A percentile compares a stretch with the other conserved stretches of the same genome.
phyloP scores from a whole-genome alignment of 2,329 filamentous ascomycete genomes.

The Aspergillus thermomutatus region DNA sequence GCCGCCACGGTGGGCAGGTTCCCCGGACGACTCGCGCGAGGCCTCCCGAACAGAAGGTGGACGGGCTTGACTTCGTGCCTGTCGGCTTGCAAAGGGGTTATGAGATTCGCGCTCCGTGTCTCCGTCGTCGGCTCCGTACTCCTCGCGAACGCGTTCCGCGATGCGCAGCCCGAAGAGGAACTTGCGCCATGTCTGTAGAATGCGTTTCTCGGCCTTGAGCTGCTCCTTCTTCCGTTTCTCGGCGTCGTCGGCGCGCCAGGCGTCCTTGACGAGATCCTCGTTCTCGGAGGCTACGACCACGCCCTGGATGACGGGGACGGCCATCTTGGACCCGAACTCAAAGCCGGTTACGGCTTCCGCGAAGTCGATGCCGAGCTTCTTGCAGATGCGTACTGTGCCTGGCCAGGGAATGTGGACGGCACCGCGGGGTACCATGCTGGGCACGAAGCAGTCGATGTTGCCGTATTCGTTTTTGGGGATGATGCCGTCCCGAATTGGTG shows the following conservation, averaged over 20 bases:
- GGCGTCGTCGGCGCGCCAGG: slow-evolving; percentile 72
- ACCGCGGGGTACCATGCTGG: slow-evolving; percentile 85
- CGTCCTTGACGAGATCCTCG: slow-evolving; percentile 68
- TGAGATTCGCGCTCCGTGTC: slow-evolving; percentile 28
- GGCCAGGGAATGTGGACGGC: slow-evolving; percentile 79
- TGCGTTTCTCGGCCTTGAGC: slow-evolving; percentile 72
- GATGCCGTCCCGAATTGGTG: slow-evolving; percentile 75
- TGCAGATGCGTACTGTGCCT: slow-evolving; percentile 75
- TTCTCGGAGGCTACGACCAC: slow-evolving; percentile 85
- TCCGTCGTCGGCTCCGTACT: slow-evolving; percentile 62
- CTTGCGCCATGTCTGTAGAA: slow-evolving; percentile 77
- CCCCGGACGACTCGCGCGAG: not conserved
- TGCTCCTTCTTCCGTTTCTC: slow-evolving; percentile 76
- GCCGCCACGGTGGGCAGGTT: slow-evolving; percentile 21
- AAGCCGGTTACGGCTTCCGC: slow-evolving; percentile 95
- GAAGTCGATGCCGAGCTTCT: slow-evolving; percentile 78
- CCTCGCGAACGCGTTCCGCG: slow-evolving; percentile 68
- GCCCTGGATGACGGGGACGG: slow-evolving; percentile 85
- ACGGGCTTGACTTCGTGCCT: not conserved
- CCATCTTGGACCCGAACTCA: slow-evolving; percentile 92
- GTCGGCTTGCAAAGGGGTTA: slow-evolving; percentile 34
- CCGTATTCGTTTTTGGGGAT: slow-evolving; percentile 95
- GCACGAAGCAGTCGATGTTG: slow-evolving; percentile 93
- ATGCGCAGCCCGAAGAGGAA: slow-evolving; percentile 84
- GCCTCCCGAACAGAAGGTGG: not conserved